Conservation (phyloP, 371 early-diverging fungal species). For the Encephalitozoon cuniculi region DNA sequence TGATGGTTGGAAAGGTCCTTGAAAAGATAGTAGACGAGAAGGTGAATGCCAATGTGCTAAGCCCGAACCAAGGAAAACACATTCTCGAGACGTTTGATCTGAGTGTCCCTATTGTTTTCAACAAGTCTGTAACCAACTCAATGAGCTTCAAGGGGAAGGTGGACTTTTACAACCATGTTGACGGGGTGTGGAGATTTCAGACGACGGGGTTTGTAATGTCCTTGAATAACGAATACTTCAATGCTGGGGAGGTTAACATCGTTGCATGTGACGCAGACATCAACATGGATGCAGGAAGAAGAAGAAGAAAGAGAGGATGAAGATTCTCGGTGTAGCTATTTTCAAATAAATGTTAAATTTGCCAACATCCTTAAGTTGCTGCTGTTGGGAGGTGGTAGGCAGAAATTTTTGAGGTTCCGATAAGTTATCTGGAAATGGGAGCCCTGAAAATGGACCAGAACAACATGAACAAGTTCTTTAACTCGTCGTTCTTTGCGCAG, state of each 20-base stretch:
- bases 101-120: constrained; percentile 56
- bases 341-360: constrained; percentile 11
- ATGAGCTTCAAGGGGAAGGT: constrained; percentile 60
- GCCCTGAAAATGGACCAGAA: constrained; percentile 14
- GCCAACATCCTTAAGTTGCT: neutral
- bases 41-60: constrained; percentile 51
- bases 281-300: constrained; percentile 45
- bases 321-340: neutral
- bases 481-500: constrained; percentile 18
- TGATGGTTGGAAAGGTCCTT: constrained; percentile 58
- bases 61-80: constrained; percentile 55
- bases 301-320: constrained; percentile 34
- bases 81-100: constrained; percentile 58
- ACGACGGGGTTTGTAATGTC: constrained; percentile 59
- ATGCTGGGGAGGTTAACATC: constrained; percentile 54
- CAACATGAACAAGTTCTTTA: constrained; percentile 17
- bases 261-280: constrained; percentile 62
- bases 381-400: neutral
- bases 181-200: constrained; percentile 62
- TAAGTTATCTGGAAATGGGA: neutral
- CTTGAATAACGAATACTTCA: constrained; percentile 56
- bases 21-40: constrained; percentile 59
- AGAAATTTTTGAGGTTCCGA: neutral
- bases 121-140: constrained; percentile 52
- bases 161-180: constrained; percentile 58